Base-by-base conservation (phyloP, 345 rosid species). In the Hypericum perforatum region DNA sequence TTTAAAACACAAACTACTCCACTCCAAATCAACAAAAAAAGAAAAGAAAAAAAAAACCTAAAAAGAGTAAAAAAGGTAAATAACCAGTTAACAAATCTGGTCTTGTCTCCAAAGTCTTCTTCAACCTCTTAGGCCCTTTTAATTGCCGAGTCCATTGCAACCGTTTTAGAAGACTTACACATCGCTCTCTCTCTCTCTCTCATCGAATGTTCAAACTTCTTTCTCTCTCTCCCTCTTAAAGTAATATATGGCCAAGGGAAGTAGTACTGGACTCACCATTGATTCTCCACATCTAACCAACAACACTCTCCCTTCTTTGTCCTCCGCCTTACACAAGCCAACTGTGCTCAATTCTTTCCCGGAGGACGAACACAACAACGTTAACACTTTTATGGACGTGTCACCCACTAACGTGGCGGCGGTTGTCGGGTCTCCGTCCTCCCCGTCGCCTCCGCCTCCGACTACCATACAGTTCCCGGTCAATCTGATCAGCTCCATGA, bases 81-180 rank as follows among this genome's bases (percentile, higher is more conserved):
- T 22, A 1, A 22, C 32, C 4, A 22, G 32, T 22, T 22, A 22
- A 1, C 32, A 22, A 22, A 22, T 22, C 1, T 22, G 32, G 32
- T 57, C 41, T 59, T 54, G 55, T 80, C 77, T 72, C 80, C 56
- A 22, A 22, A 22, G 32, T 70, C 74, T 69, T 69, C 49, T 64
- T 29, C 56, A 65, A 76, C 72, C 70, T 67, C 44, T 37, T 39
- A 43, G 11, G 14, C 79, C 75, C 54, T 65, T 65, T 77, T 75
- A 59, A 58, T 73, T 73, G 90, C 90, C 90, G 86, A 74, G 86
- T 82, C 84, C 70, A 68, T 64, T 71, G 82, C 81, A n/a, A 66
- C 76, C 74, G 61, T 73, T 73, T 53, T 22, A 22, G 62, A 60
- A 73, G 32, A 22, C 32, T 4, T 22, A n/a, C n/a, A n/a, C n/a